Evolutionary conservation across 345 rosid species (phyloP).

Genomic region (Citrus mangshanensis): DNA sequence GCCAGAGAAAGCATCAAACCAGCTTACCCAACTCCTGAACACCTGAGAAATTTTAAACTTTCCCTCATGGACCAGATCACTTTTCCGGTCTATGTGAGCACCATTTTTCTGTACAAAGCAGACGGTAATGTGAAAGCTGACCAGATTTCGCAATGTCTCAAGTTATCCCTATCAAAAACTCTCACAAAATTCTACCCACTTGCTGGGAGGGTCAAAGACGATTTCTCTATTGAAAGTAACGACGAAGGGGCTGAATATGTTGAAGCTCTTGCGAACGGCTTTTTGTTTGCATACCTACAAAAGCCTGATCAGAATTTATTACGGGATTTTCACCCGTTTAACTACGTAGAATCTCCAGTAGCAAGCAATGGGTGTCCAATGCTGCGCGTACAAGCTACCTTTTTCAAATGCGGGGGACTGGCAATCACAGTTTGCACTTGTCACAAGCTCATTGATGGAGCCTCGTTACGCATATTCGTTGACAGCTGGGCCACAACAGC

Average conservation of each 20-base stretch:
- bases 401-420: neutral
- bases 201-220: constrained; percentile 9
- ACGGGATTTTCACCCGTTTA: constrained; percentile 15
- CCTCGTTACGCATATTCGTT: neutral
- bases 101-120: neutral
- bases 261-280: constrained; percentile 17
- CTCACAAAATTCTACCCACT: constrained; percentile 18
- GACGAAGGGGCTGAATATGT: neutral
- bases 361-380: neutral
- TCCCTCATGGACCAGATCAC: too few species aligned
- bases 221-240: neutral
- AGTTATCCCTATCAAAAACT: constrained; percentile 16
- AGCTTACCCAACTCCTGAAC: too few species aligned
- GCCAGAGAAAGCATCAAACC: too few species aligned
- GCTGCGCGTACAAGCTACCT: neutral
- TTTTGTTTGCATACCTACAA: constrained; percentile 7
- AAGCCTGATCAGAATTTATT: constrained; percentile 10
- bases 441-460: neutral
- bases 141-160: neutral
- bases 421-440: neutral
- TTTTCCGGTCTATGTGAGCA: too few species aligned
- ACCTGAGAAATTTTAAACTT: too few species aligned
- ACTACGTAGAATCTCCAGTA: neutral
- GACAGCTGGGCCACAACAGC: neutral
- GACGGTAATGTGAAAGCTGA: neutral